Evolutionary conservation across 176 grass and related monocot genomes (phyloP).

Genomic region (Poa annua): DNA sequence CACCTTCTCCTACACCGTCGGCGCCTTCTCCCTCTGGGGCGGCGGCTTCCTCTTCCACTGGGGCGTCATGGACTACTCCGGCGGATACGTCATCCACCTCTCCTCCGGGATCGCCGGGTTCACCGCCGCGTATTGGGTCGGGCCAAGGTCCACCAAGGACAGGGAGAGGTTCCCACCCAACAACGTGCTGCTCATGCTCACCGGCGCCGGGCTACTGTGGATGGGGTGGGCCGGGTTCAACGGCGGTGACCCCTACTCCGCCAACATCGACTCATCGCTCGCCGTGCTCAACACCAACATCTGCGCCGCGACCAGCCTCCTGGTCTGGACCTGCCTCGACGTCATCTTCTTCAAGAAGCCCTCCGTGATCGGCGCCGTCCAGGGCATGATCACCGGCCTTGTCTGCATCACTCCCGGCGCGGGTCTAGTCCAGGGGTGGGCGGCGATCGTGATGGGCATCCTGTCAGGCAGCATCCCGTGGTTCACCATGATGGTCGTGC

Average conservation of each 20-base stretch:
- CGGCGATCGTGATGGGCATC: constrained; percentile 84
- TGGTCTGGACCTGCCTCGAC: constrained; percentile 95
- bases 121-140: constrained; percentile 90
- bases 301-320: constrained; percentile 80
- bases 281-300: constrained; percentile 95
- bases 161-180: constrained; percentile 92
- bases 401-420: constrained; percentile 91
- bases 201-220: constrained; percentile 88
- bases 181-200: constrained; percentile 89
- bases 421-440: constrained; percentile 85
- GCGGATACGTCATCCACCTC: constrained; percentile 94
- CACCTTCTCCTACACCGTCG: constrained; percentile 95
- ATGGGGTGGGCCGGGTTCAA: constrained; percentile 98
- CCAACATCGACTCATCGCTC: constrained; percentile 78
- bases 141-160: constrained; percentile 83
- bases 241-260: constrained; percentile 85
- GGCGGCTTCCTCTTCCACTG: constrained; percentile 96
- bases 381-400: constrained; percentile 95
- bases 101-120: constrained; percentile 85
- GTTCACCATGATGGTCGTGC: constrained; percentile 99
- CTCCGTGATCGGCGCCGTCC: constrained; percentile 90
- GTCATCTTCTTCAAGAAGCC: constrained; percentile 96
- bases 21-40: constrained; percentile 92
- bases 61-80: constrained; percentile 97
- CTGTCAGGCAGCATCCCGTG: constrained; percentile 91